Evolutionary conservation across 352 stramenopile species (phyloP).

Genomic region (Globisporangium splendens): DNA sequence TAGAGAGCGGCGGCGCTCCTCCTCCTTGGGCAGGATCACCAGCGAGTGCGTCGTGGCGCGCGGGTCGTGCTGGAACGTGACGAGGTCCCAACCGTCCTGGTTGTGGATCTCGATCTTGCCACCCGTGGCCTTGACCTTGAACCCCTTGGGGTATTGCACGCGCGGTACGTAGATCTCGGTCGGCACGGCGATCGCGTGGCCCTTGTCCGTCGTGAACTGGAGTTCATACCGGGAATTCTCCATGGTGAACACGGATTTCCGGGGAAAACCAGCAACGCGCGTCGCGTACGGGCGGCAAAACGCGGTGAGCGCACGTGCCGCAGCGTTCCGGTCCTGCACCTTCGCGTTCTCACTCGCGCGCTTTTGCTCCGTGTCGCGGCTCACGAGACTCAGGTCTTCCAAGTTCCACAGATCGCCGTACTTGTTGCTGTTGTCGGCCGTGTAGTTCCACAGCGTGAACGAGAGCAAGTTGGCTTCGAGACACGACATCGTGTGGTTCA

Average conservation of each 20-base stretch:
- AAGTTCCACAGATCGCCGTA: conserved; percentile 85
- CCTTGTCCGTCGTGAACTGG: conserved; percentile 34
- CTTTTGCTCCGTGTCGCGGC: conserved; percentile 17
- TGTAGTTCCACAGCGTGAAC: conserved; percentile 91
- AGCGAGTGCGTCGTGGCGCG: neutral
- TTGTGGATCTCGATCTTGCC: conserved; percentile 42
- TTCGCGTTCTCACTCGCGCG: neutral
- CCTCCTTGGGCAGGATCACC: neutral
- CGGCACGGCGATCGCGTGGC: conserved; percentile 25
- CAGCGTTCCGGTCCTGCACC: conserved; percentile 25
- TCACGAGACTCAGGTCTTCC: conserved; percentile 84
- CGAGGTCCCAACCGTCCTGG: conserved; percentile 20
- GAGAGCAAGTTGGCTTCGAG: conserved; percentile 73
- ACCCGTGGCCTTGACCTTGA: conserved; percentile 49
- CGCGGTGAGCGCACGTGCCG: conserved; percentile 42
- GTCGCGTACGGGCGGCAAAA: conserved; percentile 67
- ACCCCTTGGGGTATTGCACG: conserved; percentile 68
- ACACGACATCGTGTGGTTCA: conserved; percentile 72
- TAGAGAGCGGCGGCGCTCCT: no score
- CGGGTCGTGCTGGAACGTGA: neutral
- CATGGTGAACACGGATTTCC: conserved; percentile 57
- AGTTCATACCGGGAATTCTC: conserved; percentile 49
- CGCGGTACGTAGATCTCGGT: conserved; percentile 73
- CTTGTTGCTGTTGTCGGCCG: conserved; percentile 67
- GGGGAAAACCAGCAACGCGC: conserved; percentile 64